Base-by-base conservation (phyloP, 176 grass and related monocot genomes). In the Phyllostachys edulis region DNA sequence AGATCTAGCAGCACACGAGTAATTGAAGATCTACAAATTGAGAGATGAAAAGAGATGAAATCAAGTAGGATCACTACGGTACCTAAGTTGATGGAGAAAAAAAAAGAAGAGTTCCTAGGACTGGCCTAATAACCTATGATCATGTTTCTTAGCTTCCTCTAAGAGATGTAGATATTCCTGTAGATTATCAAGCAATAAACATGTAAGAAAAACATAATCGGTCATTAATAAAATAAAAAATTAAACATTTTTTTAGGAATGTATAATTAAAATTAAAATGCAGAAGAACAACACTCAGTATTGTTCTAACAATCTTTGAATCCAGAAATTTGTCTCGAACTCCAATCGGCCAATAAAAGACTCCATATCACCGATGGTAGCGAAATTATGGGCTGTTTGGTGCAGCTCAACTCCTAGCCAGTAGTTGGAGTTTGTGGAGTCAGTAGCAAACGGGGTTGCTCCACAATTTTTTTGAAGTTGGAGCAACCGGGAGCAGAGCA, bases 71-170 rank as follows among this genome's bases (percentile, higher is more conserved):
- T 49, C 12, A 39, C 3, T 5, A 90, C 51, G 44, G 12, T 88
- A 98, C 96, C 96, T 98, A 79, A 98, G 96, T 60, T 64, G 93
- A 93, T 98, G 93, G 89, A n/a, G n/a, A n/a, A n/a, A n/a, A n/a
- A 98, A 98, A 89, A 98, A 98, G 93, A 98, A 98, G 87, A 98
- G 96, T 36, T 98, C 93, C 63, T 98, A 93, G 47, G 90, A 75
- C 80, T 85, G 89, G 77, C 96, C 96, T 34, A 98, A 63, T 70
- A 94, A 41, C 65, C 96, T 98, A 81, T 98, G 96, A 83, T 98
- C 96, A 14, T 89, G 91, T 88, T 98, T 98, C 83, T 98, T 98
- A 65, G 96, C 96, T 82, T 98, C 96, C 84, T 95, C 96, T 84
- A 98, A 69, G 44, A 87, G 69, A 85, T 89, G 81, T 67, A 84